These are phyloP conservation scores for Yamadazyma aaseri DNA, from an alignment of 1,139 yeast species.

Conservation along the genomic window DNA sequence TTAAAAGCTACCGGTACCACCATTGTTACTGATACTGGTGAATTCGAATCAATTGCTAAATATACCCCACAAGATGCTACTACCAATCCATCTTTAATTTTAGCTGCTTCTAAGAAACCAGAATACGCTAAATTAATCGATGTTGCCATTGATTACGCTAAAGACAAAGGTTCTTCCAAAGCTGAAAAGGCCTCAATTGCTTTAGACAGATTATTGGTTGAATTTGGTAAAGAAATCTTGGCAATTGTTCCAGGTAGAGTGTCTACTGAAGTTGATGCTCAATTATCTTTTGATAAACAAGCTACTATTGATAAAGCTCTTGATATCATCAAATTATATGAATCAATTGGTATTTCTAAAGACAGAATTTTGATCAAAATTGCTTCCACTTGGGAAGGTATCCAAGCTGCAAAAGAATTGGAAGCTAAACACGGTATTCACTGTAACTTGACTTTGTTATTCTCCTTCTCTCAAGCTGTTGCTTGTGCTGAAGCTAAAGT, in stretches of 20 bases:
- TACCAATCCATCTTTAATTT: conserved; percentile 95
- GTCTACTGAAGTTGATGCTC: conserved; percentile 98
- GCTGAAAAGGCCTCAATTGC: conserved; percentile 64
- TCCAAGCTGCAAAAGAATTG: conserved; percentile 95
- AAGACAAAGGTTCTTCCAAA: conserved; percentile 54
- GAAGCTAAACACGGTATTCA: conserved; percentile 90
- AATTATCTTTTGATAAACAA: conserved; percentile 91
- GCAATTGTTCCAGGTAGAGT: conserved; percentile 98
- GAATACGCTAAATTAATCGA: conserved; percentile 90
- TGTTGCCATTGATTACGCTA: conserved; percentile 85
- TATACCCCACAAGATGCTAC: conserved; percentile 99
- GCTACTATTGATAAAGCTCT: conserved; percentile 92
- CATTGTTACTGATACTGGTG: conserved; percentile 99
- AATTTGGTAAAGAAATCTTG: conserved; percentile 92
- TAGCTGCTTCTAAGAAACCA: conserved; percentile 91
- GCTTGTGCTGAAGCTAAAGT: conserved; percentile 98
- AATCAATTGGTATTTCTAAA: conserved; percentile 77
- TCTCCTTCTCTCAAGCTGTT: conserved; percentile 96
- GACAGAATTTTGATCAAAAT: conserved; percentile 93
- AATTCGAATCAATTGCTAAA: conserved; percentile 95
- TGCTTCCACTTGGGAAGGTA: conserved; percentile 99
- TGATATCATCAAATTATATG: conserved; percentile 80
- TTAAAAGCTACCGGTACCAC: conserved; percentile 93
- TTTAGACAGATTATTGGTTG: conserved; percentile 88
- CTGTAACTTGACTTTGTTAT: conserved; percentile 92